phyloP scores from a whole-genome alignment of 192 early-diverging fungal species.

The Rhizophagus clarus region DNA sequence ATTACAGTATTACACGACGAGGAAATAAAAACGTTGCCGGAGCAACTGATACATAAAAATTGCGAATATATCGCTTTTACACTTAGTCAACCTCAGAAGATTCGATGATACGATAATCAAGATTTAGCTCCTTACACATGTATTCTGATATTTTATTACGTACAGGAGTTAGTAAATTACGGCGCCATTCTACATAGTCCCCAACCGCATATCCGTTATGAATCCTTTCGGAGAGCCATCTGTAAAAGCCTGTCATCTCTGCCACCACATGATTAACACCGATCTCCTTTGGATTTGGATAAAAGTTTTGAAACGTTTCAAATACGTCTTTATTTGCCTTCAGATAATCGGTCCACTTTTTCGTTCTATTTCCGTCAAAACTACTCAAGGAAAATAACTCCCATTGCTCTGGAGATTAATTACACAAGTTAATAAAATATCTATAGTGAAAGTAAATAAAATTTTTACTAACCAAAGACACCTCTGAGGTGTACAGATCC shows the following conservation, averaged over 20 bases:
- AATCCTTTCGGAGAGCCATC: neutral
- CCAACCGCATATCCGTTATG: neutral
- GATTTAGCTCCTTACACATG: neutral
- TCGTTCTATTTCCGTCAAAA: no score
- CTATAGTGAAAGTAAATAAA: neutral
- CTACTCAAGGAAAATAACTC: neutral
- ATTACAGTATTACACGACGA: no score
- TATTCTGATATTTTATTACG: neutral
- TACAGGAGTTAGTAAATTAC: neutral
- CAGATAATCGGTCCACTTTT: no score
- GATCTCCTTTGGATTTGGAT: neutral
- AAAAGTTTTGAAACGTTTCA: neutral
- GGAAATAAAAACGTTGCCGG: no score
- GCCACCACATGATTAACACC: neutral
- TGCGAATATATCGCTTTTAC: no score
- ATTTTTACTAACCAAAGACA: constrained; percentile 20
- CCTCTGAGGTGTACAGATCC: constrained; percentile 6
- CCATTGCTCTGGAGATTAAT: constrained; percentile 4
- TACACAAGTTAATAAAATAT: neutral
- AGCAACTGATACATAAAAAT: no score
- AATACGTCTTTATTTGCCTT: neutral
- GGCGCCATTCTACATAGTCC: neutral
- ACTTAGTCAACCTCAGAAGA: no score
- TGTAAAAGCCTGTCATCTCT: neutral
- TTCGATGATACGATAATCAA: no score